A percentile compares a stretch with the other conserved stretches of the same genome.
Evolutionary conservation across 2,329 filamentous ascomycete genomes (phyloP).

Genomic region (Xylariaceae sp.): DNA sequence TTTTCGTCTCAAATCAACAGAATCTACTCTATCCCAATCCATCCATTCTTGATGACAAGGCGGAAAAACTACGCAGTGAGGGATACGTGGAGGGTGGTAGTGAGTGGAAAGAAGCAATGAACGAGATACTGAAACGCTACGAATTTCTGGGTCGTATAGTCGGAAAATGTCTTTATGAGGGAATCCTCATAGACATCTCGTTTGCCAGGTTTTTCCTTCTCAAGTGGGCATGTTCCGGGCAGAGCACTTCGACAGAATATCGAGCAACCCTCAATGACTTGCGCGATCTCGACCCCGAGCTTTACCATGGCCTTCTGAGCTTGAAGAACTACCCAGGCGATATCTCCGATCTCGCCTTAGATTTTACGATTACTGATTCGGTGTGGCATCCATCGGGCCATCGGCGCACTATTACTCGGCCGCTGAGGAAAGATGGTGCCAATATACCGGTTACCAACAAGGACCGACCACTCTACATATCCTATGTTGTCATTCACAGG

Average conservation of each 20-base stretch:
- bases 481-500: slow-evolving; percentile 81
- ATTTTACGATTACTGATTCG: slow-evolving; percentile 83
- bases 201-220: slow-evolving; percentile 95
- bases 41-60: slow-evolving; percentile 63
- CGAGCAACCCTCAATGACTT: slow-evolving; percentile 93
- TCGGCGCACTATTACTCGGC: slow-evolving; percentile 61
- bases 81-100: slow-evolving; percentile 49
- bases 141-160: slow-evolving; percentile 91
- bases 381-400: slow-evolving; percentile 43
- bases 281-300: slow-evolving; percentile 79
- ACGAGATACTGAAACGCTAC: slow-evolving; percentile 64
- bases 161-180: slow-evolving; percentile 96
- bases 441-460: slow-evolving; percentile 79
- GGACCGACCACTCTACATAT: slow-evolving; percentile 91
- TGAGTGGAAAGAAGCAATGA: slow-evolving; percentile 53
- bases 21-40: slow-evolving; percentile 89
- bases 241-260: slow-evolving; percentile 56
- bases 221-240: slow-evolving; percentile 80
- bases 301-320: slow-evolving; percentile 78
- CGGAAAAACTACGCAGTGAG: slow-evolving; percentile 49
- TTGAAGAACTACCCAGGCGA: slow-evolving; percentile 83
- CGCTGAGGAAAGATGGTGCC: slow-evolving; percentile 72
- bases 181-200: slow-evolving; percentile 84
- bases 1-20: slow-evolving; percentile 80
- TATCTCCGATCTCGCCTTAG: slow-evolving; percentile 72